Percentiles rank a stretch among this genome's conserved stretches.
Evolutionary conservation across 2,329 filamentous ascomycete species (phyloP).

Genomic region (Emmonsia crescens): DNA sequence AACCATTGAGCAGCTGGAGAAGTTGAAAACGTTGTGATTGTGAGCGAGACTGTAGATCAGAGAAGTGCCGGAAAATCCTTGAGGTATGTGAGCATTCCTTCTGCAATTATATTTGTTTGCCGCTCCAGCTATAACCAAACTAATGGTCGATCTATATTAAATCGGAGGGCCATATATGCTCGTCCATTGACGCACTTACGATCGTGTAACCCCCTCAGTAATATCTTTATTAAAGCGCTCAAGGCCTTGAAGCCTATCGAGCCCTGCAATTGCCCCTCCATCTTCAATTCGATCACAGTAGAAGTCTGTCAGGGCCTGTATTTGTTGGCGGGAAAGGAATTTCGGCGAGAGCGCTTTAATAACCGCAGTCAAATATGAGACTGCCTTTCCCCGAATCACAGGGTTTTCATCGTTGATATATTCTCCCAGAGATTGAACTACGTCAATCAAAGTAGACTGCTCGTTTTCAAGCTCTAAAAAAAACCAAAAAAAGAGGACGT

Average conservation of each 20-base stretch:
- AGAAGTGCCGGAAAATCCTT: slow-evolving; percentile 42
- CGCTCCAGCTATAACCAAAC: not conserved
- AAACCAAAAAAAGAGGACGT: not conserved
- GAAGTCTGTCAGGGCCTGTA: slow-evolving; percentile 52
- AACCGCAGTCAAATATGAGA: slow-evolving; percentile 34
- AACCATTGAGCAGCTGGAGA: slow-evolving; percentile 48
- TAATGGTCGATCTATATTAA: not conserved
- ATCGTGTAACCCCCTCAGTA: slow-evolving; percentile 42
- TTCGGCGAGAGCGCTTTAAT: slow-evolving; percentile 41
- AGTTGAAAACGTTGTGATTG: slow-evolving; percentile 56
- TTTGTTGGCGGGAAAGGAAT: slow-evolving; percentile 50
- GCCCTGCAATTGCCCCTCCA: slow-evolving; percentile 48
- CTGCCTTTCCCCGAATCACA: slow-evolving; percentile 48
- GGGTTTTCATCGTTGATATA: slow-evolving; percentile 58
- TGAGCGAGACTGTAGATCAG: slow-evolving; percentile 49
- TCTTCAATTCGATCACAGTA: slow-evolving; percentile 54
- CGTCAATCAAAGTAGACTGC: slow-evolving; percentile 49
- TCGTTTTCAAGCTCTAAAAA: slow-evolving; percentile 46
- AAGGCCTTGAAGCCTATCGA: slow-evolving; percentile 48
- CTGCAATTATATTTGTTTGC: not conserved
- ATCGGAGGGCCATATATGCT: not conserved
- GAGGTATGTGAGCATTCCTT: not conserved
- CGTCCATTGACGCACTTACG: slow-evolving; percentile 30
- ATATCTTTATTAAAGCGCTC: slow-evolving; percentile 50
- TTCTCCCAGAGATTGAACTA: slow-evolving; percentile 54